phyloP scores from a whole-genome alignment of 768 basidiomycete species.

The Termitomyces bulborhizus region DNA sequence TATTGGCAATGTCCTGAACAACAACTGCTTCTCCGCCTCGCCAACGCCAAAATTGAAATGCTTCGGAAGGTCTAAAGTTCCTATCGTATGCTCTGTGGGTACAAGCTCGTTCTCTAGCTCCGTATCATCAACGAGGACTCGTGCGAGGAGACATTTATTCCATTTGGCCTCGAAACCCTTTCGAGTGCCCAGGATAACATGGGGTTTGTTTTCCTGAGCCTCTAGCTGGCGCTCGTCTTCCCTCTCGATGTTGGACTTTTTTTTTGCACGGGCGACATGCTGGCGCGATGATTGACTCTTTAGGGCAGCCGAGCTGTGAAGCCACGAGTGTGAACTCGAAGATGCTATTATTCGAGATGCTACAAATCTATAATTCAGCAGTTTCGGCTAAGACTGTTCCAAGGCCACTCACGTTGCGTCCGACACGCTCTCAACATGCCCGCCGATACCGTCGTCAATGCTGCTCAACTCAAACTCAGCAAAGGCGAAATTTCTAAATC shows the following conservation, averaged over 20 bases:
- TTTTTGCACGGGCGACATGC: constrained; percentile 28
- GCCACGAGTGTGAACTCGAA: constrained; percentile 21
- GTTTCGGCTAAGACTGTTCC: neutral
- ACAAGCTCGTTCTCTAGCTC: constrained; percentile 28
- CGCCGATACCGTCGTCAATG: neutral
- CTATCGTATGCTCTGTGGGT: constrained; percentile 24
- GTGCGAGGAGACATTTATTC: constrained; percentile 59
- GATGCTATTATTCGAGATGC: constrained; percentile 36
- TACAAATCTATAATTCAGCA: constrained; percentile 7
- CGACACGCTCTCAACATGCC: constrained; percentile 25
- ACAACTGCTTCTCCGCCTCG: constrained; percentile 45
- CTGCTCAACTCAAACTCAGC: neutral
- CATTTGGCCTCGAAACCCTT: constrained; percentile 63
- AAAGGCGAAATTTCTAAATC: constrained; percentile 6
- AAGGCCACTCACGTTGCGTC: constrained; percentile 20
- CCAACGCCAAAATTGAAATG: constrained; percentile 64
- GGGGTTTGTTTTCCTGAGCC: constrained; percentile 39
- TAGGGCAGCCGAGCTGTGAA: constrained; percentile 44
- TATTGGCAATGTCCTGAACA: constrained; percentile 65
- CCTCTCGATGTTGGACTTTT: constrained; percentile 39
- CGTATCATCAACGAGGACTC: constrained; percentile 51
- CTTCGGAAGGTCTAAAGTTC: constrained; percentile 40
- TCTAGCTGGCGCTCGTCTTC: constrained; percentile 36
- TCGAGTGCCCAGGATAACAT: constrained; percentile 71
- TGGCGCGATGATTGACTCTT: constrained; percentile 26